These are phyloP conservation scores for Zasmidium angulare DNA, from an alignment of 2,329 filamentous ascomycete genomes.

Conservation along the genomic window DNA sequence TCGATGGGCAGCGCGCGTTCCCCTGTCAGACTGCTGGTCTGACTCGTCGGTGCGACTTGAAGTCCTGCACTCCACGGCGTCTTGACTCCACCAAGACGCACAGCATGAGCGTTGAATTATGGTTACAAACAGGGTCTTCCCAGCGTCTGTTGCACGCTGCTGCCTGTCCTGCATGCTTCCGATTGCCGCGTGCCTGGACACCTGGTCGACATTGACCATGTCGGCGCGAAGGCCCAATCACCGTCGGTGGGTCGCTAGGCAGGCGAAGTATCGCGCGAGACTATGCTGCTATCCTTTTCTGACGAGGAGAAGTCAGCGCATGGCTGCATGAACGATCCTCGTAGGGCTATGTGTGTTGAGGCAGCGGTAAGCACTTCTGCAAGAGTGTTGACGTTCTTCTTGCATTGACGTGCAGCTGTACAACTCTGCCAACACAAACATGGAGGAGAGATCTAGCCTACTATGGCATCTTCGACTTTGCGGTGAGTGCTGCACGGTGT, in stretches of 20 bases:
- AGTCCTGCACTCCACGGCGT: not conserved
- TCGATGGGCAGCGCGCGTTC: slow-evolving; percentile 5
- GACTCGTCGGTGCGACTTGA: not conserved
- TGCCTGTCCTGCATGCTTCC: not conserved
- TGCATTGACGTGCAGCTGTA: slow-evolving; percentile 15
- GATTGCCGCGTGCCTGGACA: slow-evolving; percentile 5
- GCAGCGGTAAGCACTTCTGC: not conserved
- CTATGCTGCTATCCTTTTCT: slow-evolving; percentile 5
- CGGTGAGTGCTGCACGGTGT: slow-evolving; percentile 21
- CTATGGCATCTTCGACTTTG: slow-evolving; percentile 14
- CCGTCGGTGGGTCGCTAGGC: slow-evolving; percentile 1
- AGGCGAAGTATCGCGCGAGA: not conserved
- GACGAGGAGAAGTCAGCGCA: not conserved
- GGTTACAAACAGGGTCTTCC: not conserved
- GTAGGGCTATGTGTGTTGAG: no score
- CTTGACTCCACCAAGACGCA: slow-evolving; percentile 2
- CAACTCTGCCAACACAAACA: slow-evolving; percentile 17
- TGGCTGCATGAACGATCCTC: slow-evolving; percentile 1
- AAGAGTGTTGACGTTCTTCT: slow-evolving; percentile 10
- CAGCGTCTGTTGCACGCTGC: not conserved
- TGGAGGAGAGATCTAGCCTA: slow-evolving; percentile 13
- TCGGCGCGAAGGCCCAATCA: slow-evolving; percentile 4
- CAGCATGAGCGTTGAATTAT: not conserved
- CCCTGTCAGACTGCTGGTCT: not conserved
- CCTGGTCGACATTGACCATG: not conserved